Base-by-base conservation (phyloP, 1,284 basidiomycete species). In the Inonotus hispidus region DNA sequence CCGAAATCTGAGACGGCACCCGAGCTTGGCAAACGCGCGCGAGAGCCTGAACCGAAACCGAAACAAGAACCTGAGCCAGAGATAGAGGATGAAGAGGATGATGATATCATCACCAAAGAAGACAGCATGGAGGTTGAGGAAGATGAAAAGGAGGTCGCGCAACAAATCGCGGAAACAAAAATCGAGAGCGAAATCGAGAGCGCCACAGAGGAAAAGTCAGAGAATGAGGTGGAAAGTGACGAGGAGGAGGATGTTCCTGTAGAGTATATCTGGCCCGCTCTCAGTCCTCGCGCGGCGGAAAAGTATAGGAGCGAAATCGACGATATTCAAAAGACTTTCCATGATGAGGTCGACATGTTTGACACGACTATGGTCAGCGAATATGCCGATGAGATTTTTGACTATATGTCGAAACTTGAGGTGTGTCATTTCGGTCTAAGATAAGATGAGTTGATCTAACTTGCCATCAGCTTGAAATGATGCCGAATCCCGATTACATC, bases 281-380 rank as follows among this genome's bases (percentile, higher is more conserved):
- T 87, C 62, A 77, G 82, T 39, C 85, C 87, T 11, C 80, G 80
- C 45, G 82, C 79, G 61, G 82, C 79, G 11, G 68, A 79, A 62
- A 77, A 77, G 64, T 85, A 85, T 67, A 73, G 82, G 70, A 77
- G 75, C 55, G 80, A 90, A 67, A 74, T 92, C 47, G 79, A 87
- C 16, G 80, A 82, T 16, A 79, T 96, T 66, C 88, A 87, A 68
- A 80, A 85, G 56, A 77, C 77, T 45, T 91, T 93, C 74, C 80
- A 87, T 49, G 92, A 94, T 64, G 87, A 92, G 59, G 79, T 90
- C 25, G 95, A 98, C 70, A 81, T 88, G 70, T 87, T 86, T 67
- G 97, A 99, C 75, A 90, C 90, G 27, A 94, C 93, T 10, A 98
- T 99, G 96, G 95, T 97, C 23, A 94, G 95, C 52, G 97, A 99